phyloP scores from a whole-genome alignment of 2,329 filamentous ascomycete genomes.

The Graphilbum fragrans region DNA sequence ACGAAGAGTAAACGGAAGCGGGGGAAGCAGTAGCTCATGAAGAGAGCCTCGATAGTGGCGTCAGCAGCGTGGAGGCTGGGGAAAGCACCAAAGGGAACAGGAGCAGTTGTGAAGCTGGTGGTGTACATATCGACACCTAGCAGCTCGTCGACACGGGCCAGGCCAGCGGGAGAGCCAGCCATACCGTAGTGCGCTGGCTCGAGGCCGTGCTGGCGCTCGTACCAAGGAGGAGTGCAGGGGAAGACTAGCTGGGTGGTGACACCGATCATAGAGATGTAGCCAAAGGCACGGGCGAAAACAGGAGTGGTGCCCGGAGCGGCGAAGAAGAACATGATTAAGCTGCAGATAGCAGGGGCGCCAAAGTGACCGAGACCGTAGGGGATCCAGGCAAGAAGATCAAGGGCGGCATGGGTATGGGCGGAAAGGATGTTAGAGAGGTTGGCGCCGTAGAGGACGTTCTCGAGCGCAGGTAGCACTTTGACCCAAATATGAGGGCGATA shows the following conservation, averaged over 20 bases:
- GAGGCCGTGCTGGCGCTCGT: slow-evolving; percentile 84
- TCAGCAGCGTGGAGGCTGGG: slow-evolving; percentile 85
- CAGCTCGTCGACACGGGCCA: slow-evolving; percentile 80
- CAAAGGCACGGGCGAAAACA: slow-evolving; percentile 76
- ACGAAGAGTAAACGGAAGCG: slow-evolving; percentile 68
- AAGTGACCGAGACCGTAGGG: slow-evolving; percentile 91
- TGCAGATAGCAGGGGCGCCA: slow-evolving; percentile 69
- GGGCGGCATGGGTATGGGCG: slow-evolving; percentile 68
- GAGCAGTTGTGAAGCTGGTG: slow-evolving; percentile 78
- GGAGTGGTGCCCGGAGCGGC: slow-evolving; percentile 75
- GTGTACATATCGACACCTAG: slow-evolving; percentile 89
- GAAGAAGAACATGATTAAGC: slow-evolving; percentile 73
- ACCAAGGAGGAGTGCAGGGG: slow-evolving; percentile 93
- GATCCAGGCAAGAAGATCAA: slow-evolving; percentile 85
- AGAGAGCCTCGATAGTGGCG: slow-evolving; percentile 79
- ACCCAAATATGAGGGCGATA: slow-evolving; percentile 93
- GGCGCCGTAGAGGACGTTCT: slow-evolving; percentile 92
- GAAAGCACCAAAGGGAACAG: slow-evolving; percentile 89
- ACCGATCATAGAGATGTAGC: slow-evolving; percentile 82
- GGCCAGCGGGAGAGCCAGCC: slow-evolving; percentile 75
- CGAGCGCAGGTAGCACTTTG: slow-evolving; percentile 81
- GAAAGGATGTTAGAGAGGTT: slow-evolving; percentile 94
- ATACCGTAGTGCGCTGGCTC: slow-evolving; percentile 90
- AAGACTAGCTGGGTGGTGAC: slow-evolving; percentile 83
- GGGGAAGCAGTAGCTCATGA: slow-evolving; percentile 89